Base-by-base conservation (phyloP, 371 early-diverging fungal genomes). In the Mucor saturninus region DNA sequence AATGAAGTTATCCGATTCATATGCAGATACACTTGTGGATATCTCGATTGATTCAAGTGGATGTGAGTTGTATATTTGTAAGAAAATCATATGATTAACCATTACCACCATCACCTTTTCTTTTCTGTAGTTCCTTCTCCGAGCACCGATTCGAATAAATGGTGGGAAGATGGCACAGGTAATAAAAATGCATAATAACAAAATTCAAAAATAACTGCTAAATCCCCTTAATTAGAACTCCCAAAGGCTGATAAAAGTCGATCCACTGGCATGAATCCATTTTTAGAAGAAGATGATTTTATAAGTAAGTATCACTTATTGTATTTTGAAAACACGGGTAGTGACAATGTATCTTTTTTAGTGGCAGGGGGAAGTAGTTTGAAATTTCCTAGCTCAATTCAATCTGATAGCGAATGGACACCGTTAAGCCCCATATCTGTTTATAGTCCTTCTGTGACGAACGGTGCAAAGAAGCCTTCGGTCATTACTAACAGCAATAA, bases 101-200 rank as follows among this genome's bases (percentile, higher is more conserved):
- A 21, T 21, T 21, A 21, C 0, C 21, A 21, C 21, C 21, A 21
- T 21, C 21, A 21, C 21, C 21, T 26, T 0, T 53, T 11, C 13
- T 31, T 31, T n/a, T 15, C 3, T 52, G 32, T 56, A 80, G 77
- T 67, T 11, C 77, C 76, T 21, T 67, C 71, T 29, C 78, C 81
- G 52, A 81, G 81, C 37, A 62, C 81, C 8, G 72, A 76, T 35
- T 53, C 54, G 9, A 62, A 50, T 10, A 76, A 75, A 54, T 81
- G 81, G 81, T 81, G 81, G 81, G 81, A 81, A 56, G 70, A 73
- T 39, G 76, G 73, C 13, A 35, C 53, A 53, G 56, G 73, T 63
- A 64, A 52, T 2, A 38, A 26, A 13, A 21, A 21, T 21, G 21
- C 21, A 21, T 30, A 40, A 9, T 48, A 30, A 13, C 7, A 21